Evolutionary conservation across 371 early-diverging fungal species (phyloP).

Genomic region (Conidiobolus incongruus): DNA sequence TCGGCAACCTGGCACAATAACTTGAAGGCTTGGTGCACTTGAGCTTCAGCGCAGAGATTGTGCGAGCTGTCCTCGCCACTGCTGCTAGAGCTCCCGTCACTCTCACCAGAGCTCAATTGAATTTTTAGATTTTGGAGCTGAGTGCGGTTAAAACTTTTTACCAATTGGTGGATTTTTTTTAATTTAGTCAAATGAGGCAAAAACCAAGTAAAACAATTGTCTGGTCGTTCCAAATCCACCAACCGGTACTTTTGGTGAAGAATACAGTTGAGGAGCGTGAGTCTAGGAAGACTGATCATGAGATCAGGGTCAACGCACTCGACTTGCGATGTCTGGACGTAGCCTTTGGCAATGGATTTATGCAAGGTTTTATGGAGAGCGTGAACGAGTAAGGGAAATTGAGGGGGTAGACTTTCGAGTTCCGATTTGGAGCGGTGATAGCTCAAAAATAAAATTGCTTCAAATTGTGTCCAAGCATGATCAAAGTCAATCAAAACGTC

Average conservation of each 20-base stretch:
- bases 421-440: not conserved
- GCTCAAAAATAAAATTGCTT: not conserved
- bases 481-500: constrained; percentile 3
- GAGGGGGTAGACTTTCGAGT: not conserved
- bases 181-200: too few relatives aligned
- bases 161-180: too few relatives aligned
- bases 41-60: too few relatives aligned
- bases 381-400: not conserved
- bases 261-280: not conserved
- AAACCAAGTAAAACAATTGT: not conserved
- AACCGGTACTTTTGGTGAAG: not conserved
- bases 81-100: too few relatives aligned
- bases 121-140: too few relatives aligned
- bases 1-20: too few relatives aligned
- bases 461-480: constrained; percentile 1
- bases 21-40: too few relatives aligned
- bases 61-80: too few relatives aligned
- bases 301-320: constrained; percentile 1
- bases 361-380: not conserved
- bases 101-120: too few relatives aligned
- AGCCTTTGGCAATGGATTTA: not conserved
- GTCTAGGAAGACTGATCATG: not conserved
- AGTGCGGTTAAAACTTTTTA: too few relatives aligned
- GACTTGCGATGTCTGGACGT: not conserved
- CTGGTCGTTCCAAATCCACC: not conserved